These are phyloP conservation scores for Citeromyces hawaiiensis DNA, from an alignment of 1,139 yeast genomes.

Conservation along the genomic window DNA sequence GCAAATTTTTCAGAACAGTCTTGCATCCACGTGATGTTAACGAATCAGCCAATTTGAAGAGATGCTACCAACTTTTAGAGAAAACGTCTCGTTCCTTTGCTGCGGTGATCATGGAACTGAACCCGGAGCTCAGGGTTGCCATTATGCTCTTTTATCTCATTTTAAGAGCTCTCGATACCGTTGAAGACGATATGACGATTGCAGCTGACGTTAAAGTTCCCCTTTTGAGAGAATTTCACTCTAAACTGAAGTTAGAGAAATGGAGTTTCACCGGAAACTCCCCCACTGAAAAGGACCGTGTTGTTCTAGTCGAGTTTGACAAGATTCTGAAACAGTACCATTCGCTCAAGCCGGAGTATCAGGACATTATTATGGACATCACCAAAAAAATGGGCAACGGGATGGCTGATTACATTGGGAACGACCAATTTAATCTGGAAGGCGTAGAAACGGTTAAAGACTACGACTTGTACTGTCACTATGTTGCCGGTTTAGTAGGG, in stretches of 20 bases:
- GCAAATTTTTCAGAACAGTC: constrained; percentile 35
- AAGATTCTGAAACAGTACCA: constrained; percentile 58
- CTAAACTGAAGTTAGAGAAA: constrained; percentile 44
- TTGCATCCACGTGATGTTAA: constrained; percentile 36
- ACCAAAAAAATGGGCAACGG: constrained; percentile 17
- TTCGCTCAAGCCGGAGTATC: constrained; percentile 61
- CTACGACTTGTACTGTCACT: constrained; percentile 86
- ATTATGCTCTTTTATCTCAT: constrained; percentile 76
- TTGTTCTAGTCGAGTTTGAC: constrained; percentile 68
- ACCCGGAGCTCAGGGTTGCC: constrained; percentile 78
- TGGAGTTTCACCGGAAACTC: constrained; percentile 76
- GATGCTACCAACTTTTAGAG: constrained; percentile 59
- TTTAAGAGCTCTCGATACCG: constrained; percentile 85
- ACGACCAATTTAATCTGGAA: constrained; percentile 62
- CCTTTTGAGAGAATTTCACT: constrained; percentile 53
- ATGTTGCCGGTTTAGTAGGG: constrained; percentile 96
- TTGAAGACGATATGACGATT: constrained; percentile 93
- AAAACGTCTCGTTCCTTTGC: constrained; percentile 83
- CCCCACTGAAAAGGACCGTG: constrained; percentile 70
- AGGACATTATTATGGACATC: constrained; percentile 38
- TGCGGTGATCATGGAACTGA: constrained; percentile 81
- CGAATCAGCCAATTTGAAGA: constrained; percentile 32
- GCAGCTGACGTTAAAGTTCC: constrained; percentile 63
- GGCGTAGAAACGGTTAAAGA: constrained; percentile 74
- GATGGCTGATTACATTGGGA: constrained; percentile 87